Percentiles rank a stretch among this genome's conserved stretches.
Conservation (phyloP, 2,329 filamentous ascomycete species). For the Ustilaginoidea virens region DNA sequence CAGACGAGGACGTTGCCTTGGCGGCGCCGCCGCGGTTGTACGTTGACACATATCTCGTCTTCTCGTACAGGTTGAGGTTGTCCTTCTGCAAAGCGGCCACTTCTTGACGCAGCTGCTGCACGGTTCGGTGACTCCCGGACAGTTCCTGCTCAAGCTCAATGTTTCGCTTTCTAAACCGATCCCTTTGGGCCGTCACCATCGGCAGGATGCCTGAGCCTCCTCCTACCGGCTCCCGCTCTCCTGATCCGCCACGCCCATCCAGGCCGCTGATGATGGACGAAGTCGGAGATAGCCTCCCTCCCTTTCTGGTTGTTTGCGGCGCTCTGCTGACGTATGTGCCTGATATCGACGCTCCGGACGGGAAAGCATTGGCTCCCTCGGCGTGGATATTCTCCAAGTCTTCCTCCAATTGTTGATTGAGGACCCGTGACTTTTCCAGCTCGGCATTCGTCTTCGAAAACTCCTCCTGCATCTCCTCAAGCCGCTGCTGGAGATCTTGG, state of each 20-base stretch:
- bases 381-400: slow-evolving; percentile 81
- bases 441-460: slow-evolving; percentile 72
- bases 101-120: slow-evolving; percentile 80
- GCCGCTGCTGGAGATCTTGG: slow-evolving; percentile 69
- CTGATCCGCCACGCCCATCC: slow-evolving; percentile 42
- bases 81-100: slow-evolving; percentile 87
- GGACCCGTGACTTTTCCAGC: slow-evolving; percentile 65
- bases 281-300: slow-evolving; percentile 67
- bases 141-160: slow-evolving; percentile 79
- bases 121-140: slow-evolving; percentile 64
- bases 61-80: slow-evolving; percentile 92
- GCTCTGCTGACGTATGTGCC: slow-evolving; percentile 66
- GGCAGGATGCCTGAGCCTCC: slow-evolving; percentile 79
- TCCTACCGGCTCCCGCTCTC: slow-evolving; percentile 47
- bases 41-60: slow-evolving; percentile 88
- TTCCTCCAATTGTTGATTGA: slow-evolving; percentile 82
- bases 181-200: slow-evolving; percentile 95
- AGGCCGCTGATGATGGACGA: slow-evolving; percentile 98
- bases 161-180: slow-evolving; percentile 96
- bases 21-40: slow-evolving; percentile 61
- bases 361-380: slow-evolving; percentile 69
- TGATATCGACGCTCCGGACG: slow-evolving; percentile 81
- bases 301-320: slow-evolving; percentile 49
- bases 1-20: slow-evolving; percentile 44
- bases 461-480: slow-evolving; percentile 71